These are phyloP conservation scores for Pestalotiopsis sp. DNA, from an alignment of 2,329 filamentous ascomycete genomes.

Conservation along the genomic window DNA sequence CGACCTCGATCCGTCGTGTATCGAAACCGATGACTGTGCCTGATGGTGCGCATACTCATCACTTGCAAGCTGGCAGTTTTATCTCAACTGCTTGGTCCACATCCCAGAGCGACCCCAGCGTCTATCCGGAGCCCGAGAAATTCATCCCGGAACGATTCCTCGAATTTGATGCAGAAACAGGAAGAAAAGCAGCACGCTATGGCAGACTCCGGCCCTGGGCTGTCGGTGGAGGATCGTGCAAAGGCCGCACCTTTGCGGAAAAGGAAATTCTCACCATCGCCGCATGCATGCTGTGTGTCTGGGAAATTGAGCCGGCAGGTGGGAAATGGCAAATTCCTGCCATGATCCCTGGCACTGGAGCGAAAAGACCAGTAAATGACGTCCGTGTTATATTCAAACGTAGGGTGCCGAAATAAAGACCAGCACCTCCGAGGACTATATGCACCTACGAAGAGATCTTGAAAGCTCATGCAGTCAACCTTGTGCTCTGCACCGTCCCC, in stretches of 20 bases:
- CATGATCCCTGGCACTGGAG: constrained; percentile 19
- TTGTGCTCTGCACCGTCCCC: background rate
- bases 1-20: constrained; percentile 19
- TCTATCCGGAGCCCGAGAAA: constrained; percentile 26
- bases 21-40: constrained; percentile 12
- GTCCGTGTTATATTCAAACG: constrained; percentile 17
- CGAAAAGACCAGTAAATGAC: constrained; percentile 22
- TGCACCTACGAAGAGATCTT: background rate
- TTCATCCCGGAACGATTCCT: constrained; percentile 32
- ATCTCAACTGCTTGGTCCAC: constrained; percentile 15
- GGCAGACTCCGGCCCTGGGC: constrained; percentile 20
- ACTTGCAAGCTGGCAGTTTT: constrained; percentile 16
- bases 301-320: constrained; percentile 17
- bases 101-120: constrained; percentile 24
- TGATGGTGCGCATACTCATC: constrained; percentile 14
- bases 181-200: constrained; percentile 15
- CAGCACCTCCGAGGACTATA: background rate
- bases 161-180: constrained; percentile 14
- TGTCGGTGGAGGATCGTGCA: constrained; percentile 16
- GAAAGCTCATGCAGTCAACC: background rate
- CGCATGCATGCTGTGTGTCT: constrained; percentile 17
- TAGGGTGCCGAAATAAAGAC: constrained; percentile 10
- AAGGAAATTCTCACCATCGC: constrained; percentile 19
- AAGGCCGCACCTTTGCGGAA: constrained; percentile 21
- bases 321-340: constrained; percentile 17